These are phyloP conservation scores for Saccharomyces eubayanus DNA, from an alignment of 805 yeast genomes.

Conservation along the genomic window DNA sequence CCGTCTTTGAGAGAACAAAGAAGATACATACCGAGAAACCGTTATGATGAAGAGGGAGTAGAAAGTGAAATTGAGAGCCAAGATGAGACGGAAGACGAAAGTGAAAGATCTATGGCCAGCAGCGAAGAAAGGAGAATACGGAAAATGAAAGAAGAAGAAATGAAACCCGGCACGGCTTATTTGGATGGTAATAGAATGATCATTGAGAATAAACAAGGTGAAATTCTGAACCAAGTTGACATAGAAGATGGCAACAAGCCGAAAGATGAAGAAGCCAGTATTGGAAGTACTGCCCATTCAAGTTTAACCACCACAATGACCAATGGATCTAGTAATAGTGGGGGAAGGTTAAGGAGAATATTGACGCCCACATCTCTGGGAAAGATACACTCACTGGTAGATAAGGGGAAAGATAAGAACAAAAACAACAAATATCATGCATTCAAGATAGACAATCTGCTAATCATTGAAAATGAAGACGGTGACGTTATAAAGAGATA, in stretches of 20 bases:
- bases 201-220: slow-evolving; percentile 80
- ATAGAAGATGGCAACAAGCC: slow-evolving; percentile 19
- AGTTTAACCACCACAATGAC: slow-evolving; percentile 10
- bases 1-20: background rate
- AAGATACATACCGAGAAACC: background rate
- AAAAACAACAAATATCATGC: slow-evolving; percentile 40
- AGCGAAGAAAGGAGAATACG: slow-evolving; percentile 12
- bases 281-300: slow-evolving; percentile 2
- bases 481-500: slow-evolving; percentile 88
- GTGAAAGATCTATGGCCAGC: slow-evolving; percentile 7
- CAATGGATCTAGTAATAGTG: slow-evolving; percentile 25
- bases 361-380: slow-evolving; percentile 18
- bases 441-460: slow-evolving; percentile 66
- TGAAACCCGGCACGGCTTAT: slow-evolving; percentile 37
- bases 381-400: slow-evolving; percentile 15
- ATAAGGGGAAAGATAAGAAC: slow-evolving; percentile 4
- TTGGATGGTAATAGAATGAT: slow-evolving; percentile 64
- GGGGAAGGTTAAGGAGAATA: slow-evolving; percentile 22
- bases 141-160: slow-evolving; percentile 25
- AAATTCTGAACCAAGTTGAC: slow-evolving; percentile 52
- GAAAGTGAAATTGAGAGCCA: slow-evolving; percentile 3
- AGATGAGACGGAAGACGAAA: background rate
- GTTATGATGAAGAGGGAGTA: background rate
- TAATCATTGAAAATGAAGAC: slow-evolving; percentile 80
- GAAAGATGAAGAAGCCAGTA: slow-evolving; percentile 21